Evolutionary conservation across 2,329 filamentous ascomycete genomes (phyloP), one percentile per base, ranked within the genome.

Genomic region (Apiospora sp.): DNA sequence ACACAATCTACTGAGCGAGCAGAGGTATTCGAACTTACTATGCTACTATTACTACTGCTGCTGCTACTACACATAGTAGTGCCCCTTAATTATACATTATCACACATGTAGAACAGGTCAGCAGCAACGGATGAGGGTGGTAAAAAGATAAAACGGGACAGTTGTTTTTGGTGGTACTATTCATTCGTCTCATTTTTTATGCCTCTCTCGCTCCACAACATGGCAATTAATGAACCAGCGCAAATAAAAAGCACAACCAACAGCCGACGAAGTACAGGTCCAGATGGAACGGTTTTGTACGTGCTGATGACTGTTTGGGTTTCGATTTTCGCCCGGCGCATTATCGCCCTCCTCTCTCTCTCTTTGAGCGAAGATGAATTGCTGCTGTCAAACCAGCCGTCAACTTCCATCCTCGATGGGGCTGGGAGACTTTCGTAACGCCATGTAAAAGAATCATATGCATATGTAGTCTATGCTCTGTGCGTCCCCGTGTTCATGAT

Each of bases 401-500:
- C 30, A 22, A 34, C 37, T 37, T 8, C 54, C 54, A 41, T 41
- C 34, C n/a, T 41, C 34, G 58, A 41, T 64, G 34, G 19, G 19
- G 58, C 34, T 41, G 19, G 22, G 34, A 14, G 58, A n/a, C 34
- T 64, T 64, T 64, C 58, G 14, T 24, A 41, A 64, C 58, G 58
- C 58, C 58, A 13, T 64, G 58, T 37, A 64, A 41, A 64, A 41
- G 58, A 64, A 64, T 64, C 58, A 70, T 58, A 70, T 70, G 68
- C 68, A 70, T 70, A 70, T 70, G 34, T 69, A 51, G 48, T 70
- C 68, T 70, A 70, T 70, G 68, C 68, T 70, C 68, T 54, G 68
- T 54, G 49, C 48, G 68, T 54, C 68, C 67, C 46, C 48, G 68
- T 70, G 49, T 58, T 48, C 41, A 48, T 68, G 41, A 48, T 68